A percentile compares a stretch with the other conserved stretches of the same genome.
Evolutionary conservation across 768 basidiomycete species (phyloP).

Genomic region (Strobilomyces dryophilus): DNA sequence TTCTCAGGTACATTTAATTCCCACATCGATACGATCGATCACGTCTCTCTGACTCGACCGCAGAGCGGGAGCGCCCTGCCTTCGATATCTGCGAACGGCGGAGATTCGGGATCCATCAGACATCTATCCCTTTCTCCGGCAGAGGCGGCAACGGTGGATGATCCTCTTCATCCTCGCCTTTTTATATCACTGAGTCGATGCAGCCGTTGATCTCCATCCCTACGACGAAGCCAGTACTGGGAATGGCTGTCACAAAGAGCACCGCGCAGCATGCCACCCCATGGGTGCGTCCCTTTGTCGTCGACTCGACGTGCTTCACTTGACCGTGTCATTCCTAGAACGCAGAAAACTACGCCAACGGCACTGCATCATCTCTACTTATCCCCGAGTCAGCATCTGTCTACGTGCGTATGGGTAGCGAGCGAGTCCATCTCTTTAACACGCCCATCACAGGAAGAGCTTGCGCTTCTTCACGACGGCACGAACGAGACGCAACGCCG

Average conservation of each 20-base stretch:
- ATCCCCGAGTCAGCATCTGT: slow-evolving; percentile 7
- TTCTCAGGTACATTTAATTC: slow-evolving; percentile 12
- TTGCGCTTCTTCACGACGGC: slow-evolving; percentile 29
- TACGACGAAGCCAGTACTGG: background rate
- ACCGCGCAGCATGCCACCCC: background rate
- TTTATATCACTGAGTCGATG: slow-evolving; percentile 9
- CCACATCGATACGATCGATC: background rate
- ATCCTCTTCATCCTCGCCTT: slow-evolving; percentile 2
- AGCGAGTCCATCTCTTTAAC: background rate
- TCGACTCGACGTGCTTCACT: background rate
- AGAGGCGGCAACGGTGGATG: slow-evolving; percentile 14
- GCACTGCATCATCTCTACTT: background rate
- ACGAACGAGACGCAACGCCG: slow-evolving; percentile 16
- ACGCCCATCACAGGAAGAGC: slow-evolving; percentile 24
- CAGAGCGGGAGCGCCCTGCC: slow-evolving; percentile 15
- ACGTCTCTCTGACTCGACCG: slow-evolving; percentile 12
- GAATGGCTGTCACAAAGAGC: slow-evolving; percentile 17
- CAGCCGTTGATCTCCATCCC: slow-evolving; percentile 9
- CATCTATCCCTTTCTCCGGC: slow-evolving; percentile 4
- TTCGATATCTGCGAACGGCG: slow-evolving; percentile 10
- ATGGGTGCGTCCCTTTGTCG: slow-evolving; percentile 8
- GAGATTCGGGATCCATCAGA: slow-evolving; percentile 6
- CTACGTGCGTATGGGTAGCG: slow-evolving; percentile 20
- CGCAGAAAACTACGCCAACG: background rate
- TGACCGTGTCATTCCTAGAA: slow-evolving; percentile 7